These are phyloP conservation scores for Sugiyamaella novakii DNA, from an alignment of 1,139 yeast genomes.

Conservation along the genomic window DNA sequence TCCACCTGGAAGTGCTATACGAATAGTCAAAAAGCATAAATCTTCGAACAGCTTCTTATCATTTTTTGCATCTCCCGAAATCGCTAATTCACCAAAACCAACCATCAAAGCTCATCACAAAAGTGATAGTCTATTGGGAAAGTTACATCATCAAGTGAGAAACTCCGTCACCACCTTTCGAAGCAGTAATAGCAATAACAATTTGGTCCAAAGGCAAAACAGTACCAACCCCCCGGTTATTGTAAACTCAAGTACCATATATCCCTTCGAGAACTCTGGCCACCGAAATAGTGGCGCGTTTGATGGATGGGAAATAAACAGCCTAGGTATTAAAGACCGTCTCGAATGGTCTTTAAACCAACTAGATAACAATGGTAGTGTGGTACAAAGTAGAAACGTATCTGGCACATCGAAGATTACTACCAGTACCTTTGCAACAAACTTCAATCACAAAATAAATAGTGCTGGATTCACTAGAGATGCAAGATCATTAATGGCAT, in stretches of 20 bases:
- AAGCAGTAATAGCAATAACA: conserved; percentile 14
- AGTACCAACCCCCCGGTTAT: not conserved
- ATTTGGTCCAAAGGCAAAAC: not conserved
- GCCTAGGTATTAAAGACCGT: conserved; percentile 25
- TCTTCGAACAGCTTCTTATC: conserved; percentile 27
- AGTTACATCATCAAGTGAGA: conserved; percentile 16
- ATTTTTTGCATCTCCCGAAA: conserved; percentile 21
- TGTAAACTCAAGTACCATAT: conserved; percentile 8
- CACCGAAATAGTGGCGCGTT: conserved; percentile 16
- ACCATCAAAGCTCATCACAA: conserved; percentile 25
- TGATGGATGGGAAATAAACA: conserved; percentile 30
- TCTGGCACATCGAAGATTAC: conserved; percentile 24
- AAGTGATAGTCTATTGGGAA: conserved; percentile 22
- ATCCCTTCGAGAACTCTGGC: conserved; percentile 2
- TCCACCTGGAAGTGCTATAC: not conserved
- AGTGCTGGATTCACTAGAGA: conserved; percentile 30
- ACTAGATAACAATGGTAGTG: conserved; percentile 16
- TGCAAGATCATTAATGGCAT: conserved; percentile 18
- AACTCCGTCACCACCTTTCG: conserved; percentile 16
- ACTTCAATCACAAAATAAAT: conserved; percentile 22
- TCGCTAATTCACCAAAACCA: conserved; percentile 22
- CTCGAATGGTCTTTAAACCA: conserved; percentile 25
- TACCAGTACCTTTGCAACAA: conserved; percentile 19
- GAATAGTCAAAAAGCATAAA: conserved; percentile 25
- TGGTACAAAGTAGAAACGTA: conserved; percentile 19